Evolutionary conservation across 2,329 filamentous ascomycete species (phyloP), one percentile per base, ranked within the genome.

Genomic region (Akanthomyces muscarius): DNA sequence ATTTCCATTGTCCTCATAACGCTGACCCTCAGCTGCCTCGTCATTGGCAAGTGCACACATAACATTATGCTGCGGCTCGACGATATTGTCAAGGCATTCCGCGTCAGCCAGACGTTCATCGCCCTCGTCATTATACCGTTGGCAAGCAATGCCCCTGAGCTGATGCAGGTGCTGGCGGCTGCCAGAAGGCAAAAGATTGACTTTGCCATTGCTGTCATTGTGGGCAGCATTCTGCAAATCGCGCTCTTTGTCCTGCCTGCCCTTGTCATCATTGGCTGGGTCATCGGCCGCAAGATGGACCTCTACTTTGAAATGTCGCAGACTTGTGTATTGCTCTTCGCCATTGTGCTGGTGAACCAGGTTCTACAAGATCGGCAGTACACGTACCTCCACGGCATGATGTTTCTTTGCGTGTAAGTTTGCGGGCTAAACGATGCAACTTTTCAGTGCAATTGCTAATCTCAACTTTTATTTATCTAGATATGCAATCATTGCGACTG

Each of bases 151-250:
- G 65, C 65, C 7, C 36, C 63, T 4, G 65, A 66, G 56, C 16
- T 66, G 58, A 59, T 63, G 30, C 65, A 66, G 45, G 65, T 66
- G 14, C 23, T 66, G 23, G 65, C 63, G 11, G 65, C 65, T 3
- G 64, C 61, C 21, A 50, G 48, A 50, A 63, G 60, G 48, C 57
- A 65, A 42, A 66, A 66, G 48, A 58, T 66, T 36, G 55, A 65
- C 25, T 66, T 66, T 57, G 65, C 65, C 25, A 62, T 66, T 47
- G 61, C 63, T 3, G 65, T 66, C 42, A 66, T 66, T n/a, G 64
- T 66, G 5, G 65, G 63, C 25, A 66, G 65, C 51, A 66, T 66
- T 14, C 18, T 66, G 50, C 65, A 66, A 58, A 66, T 66, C 57
- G 61, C 65, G 3, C 50, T 66, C 25, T 65, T 66, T 60, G 65